Percentiles rank a stretch among this genome's conserved stretches.
Evolutionary conservation across 176 grass and related monocot genomes (phyloP).

Genomic region (Oryza brachyantha): DNA sequence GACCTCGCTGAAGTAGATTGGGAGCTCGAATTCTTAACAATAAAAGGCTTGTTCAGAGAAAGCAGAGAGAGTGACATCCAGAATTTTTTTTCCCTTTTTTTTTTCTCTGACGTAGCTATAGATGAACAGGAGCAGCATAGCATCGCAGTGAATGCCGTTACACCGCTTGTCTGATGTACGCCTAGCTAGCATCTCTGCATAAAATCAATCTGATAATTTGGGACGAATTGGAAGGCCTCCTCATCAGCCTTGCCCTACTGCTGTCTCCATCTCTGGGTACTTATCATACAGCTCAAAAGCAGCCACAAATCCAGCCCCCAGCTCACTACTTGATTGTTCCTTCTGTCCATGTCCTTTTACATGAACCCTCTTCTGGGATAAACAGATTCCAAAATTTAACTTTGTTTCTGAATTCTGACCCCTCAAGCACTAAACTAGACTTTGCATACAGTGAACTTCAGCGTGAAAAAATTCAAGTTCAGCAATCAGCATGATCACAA

Average conservation of each 20-base stretch:
- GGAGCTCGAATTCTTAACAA: conserved; percentile 1
- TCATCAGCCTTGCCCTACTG: not conserved
- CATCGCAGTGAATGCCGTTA: conserved; percentile 31
- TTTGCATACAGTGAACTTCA: not conserved
- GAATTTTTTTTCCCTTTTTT: not conserved
- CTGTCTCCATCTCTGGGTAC: conserved; percentile 32
- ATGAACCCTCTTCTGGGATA: not conserved
- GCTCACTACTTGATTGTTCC: conserved; percentile 40
- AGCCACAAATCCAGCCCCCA: conserved; percentile 38
- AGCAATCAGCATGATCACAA: not conserved
- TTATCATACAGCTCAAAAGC: conserved; percentile 52
- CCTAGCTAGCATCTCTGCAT: not conserved
- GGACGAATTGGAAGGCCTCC: not conserved
- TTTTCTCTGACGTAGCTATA: conserved; percentile 2
- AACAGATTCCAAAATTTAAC: not conserved
- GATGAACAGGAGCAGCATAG: conserved; percentile 30
- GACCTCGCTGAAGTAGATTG: conserved; percentile 40
- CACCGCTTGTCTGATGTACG: conserved; percentile 16
- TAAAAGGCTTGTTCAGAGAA: not conserved
- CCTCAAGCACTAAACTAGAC: conserved; percentile 4
- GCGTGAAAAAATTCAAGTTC: not conserved
- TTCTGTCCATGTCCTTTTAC: conserved; percentile 40
- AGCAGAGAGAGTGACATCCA: not conserved
- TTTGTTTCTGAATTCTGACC: not conserved
- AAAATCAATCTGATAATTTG: not conserved